Conservation (phyloP, 2,329 filamentous ascomycete genomes). For the Calonectria naviculata region DNA sequence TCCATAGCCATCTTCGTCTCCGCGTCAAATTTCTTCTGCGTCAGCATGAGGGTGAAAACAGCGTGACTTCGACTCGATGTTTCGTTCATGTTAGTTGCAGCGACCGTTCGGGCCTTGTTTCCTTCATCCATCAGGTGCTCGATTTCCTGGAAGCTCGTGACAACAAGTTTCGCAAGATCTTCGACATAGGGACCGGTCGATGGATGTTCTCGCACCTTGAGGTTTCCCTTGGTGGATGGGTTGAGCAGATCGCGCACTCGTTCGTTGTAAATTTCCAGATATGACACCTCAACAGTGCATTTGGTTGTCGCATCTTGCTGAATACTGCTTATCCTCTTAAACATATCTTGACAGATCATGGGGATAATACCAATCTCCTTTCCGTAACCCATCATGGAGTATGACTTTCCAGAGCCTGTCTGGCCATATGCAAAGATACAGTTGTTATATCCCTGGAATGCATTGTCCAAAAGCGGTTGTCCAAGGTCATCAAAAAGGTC, state of each 20-base stretch:
- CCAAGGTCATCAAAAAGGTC: constrained; percentile 90
- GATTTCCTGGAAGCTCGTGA: constrained; percentile 93
- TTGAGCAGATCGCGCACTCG: constrained; percentile 95
- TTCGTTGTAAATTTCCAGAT: constrained; percentile 99
- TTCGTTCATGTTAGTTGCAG: constrained; percentile 99
- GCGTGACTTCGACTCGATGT: constrained; percentile 98
- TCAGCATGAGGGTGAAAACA: constrained; percentile 95
- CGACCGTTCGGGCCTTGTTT: constrained; percentile 97
- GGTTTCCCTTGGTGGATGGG: constrained; percentile 92
- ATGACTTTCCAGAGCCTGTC: constrained; percentile 98
- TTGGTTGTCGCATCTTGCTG: constrained; percentile 79
- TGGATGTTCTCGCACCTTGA: constrained; percentile 97
- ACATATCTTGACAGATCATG: constrained; percentile 98
- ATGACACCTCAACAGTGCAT: constrained; percentile 97
- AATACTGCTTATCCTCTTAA: constrained; percentile 81
- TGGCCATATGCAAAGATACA: constrained; percentile 99
- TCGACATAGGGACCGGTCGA: constrained; percentile 98
- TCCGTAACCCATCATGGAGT: constrained; percentile 99
- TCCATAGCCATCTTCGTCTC: constrained; percentile 98
- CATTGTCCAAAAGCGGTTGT: constrained; percentile 93
- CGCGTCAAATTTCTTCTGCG: constrained; percentile 89
- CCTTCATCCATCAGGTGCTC: constrained; percentile 99
- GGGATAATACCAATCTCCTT: constrained; percentile 96
- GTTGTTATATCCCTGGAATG: constrained; percentile 98
- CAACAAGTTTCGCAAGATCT: constrained; percentile 94